Base-by-base conservation (phyloP, 495 filamentous ascomycete species). In the Sporormia fimetaria region DNA sequence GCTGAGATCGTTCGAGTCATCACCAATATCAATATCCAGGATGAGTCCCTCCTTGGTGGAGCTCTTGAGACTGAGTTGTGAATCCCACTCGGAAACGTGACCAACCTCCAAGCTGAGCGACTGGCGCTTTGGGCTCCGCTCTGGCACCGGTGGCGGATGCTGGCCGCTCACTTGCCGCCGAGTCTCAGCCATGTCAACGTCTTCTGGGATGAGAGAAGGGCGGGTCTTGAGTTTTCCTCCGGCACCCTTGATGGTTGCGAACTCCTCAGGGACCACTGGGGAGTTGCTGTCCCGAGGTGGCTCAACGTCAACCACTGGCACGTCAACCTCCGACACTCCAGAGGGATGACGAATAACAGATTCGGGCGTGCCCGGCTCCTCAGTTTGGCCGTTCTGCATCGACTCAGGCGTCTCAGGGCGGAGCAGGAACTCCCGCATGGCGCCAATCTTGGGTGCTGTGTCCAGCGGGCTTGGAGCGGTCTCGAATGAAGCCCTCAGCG, bases 301-400 rank as follows among this genome's bases (percentile, higher is more conserved):
- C 40, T 69, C 54, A 28, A 54, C 59, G 2, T 75, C 35, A 10
- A 51, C 52, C n/a, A n/a, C n/a, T n/a, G n/a, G n/a, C n/a, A n/a
- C n/a, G n/a, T n/a, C n/a, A n/a, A n/a, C n/a, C n/a, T n/a, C n/a
- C n/a, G n/a, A n/a, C n/a, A n/a, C n/a, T n/a, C n/a, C n/a, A n/a
- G n/a, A n/a, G 14, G 83, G 74, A 49, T 83, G 83, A 41, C 85
- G 81, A 47, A 95, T 92, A 18, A 95, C 87, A n/a, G 90, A 95
- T 21, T 90, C 84, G 7, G 86, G 85, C 2, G 88, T 94, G 24
- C 81, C 78, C 2, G 82, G 80, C 36, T 83, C 77, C 30, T 74
- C 66, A 4, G 69, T 69, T 1, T 67, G 57, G 17, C 63, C 63
- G 10, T 68, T 69, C 43, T 73, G 71, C 52, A 73, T 73, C 18